Percentiles rank a stretch among this genome's conserved stretches.
phyloP scores from a whole-genome alignment of 2,329 filamentous ascomycete species.

The Magnaporthiopsis poae region DNA sequence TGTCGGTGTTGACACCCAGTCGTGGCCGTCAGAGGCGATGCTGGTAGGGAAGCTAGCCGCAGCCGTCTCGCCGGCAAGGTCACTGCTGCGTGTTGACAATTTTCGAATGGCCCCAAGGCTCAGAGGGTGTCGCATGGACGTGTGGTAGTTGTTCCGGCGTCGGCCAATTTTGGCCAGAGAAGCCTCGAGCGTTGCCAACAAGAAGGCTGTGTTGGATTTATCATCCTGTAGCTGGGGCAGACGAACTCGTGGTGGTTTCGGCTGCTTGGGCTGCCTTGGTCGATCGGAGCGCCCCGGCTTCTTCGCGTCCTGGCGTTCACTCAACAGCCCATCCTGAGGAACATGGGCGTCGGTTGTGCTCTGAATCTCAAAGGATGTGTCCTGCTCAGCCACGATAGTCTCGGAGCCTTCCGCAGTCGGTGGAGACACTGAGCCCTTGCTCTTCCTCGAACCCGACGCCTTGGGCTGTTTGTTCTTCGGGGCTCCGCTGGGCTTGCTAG shows the following conservation, averaged over 20 bases:
- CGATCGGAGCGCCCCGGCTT: constrained; percentile 6
- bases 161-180: constrained; percentile 23
- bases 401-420: neutral
- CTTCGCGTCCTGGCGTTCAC: neutral
- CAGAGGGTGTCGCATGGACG: constrained; percentile 10
- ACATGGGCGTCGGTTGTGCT: neutral
- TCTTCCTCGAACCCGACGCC: neutral
- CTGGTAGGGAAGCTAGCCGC: neutral
- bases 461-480: neutral
- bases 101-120: neutral
- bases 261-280: constrained; percentile 15
- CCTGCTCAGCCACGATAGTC: neutral
- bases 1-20: neutral
- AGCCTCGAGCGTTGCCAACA: constrained; percentile 31
- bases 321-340: neutral
- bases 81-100: neutral
- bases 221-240: constrained; percentile 33
- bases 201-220: constrained; percentile 34
- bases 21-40: no score
- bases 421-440: neutral
- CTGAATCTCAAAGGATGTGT: neutral
- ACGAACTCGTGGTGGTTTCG: constrained; percentile 21
- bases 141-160: constrained; percentile 18
- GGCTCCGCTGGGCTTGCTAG: neutral
- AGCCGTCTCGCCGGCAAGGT: neutral